Evolutionary conservation across 2,329 filamentous ascomycete genomes (phyloP), one percentile per base, ranked within the genome.

Genomic region (Colletotrichum filicis): DNA sequence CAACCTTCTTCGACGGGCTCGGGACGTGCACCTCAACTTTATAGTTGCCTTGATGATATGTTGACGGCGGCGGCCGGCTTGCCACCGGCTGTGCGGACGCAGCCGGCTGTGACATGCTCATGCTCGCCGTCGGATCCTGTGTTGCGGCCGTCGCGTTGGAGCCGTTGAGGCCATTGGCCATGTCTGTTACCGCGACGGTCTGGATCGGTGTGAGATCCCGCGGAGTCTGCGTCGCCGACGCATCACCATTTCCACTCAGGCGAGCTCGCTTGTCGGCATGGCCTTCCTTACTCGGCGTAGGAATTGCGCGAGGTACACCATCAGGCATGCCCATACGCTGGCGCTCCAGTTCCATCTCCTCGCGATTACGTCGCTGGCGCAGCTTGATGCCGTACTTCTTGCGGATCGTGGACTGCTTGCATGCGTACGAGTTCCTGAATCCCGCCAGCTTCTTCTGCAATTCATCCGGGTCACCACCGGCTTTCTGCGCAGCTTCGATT

Each of bases 351-450:
- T 85, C 81, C 19, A 89, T 86, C 71, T 87, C 85, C 0, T 81
- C 82, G 72, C 78, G 85, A 2, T 85, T 85, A 0, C 88, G 85
- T 14, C 87, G 82, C 74, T 86, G 83, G 0, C 87, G 85, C 16
- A 91, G 82, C 1, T 85, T 84, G 37, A 91, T 87, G n/a, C 89
- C 89, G 73, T 87, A 90, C 73, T 86, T 89, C 77, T 89, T 90
- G 14, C 89, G 85, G 3, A 89, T 87, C n/a, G 84, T 83, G 66
- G 87, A 89, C 77, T 89, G 88, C 69, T 88, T 89, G 3, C 87
- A 89, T 56, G 86, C 86, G 75, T 87, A 89, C 3, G 84, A 85
- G 74, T 90, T 90, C 53, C 85, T 85, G 1, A 90, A 76, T 11
- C 81, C 84, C 0, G 83, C 82, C 0, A 89, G 64, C 59, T 74